Conservation (phyloP, 495 filamentous ascomycete species). For the Penicillium macrosclerotiorum region DNA sequence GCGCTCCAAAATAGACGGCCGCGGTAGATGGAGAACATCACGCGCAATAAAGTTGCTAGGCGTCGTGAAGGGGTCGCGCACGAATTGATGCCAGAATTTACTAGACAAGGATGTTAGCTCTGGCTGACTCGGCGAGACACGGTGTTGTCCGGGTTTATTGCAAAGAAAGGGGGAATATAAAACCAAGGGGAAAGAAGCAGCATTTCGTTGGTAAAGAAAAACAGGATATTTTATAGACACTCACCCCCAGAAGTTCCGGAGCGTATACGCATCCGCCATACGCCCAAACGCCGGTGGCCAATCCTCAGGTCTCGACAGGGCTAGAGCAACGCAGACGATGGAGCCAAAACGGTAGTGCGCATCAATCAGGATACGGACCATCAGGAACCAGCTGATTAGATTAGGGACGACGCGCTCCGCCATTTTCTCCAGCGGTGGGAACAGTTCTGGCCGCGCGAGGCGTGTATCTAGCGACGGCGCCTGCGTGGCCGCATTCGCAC, state of each 20-base stretch:
- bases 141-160: too few species aligned
- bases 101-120: conserved; percentile 11
- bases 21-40: conserved; percentile 24
- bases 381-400: conserved; percentile 12
- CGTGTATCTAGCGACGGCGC: background rate
- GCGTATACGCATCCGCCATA: conserved; percentile 30
- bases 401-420: conserved; percentile 1
- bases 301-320: conserved; percentile 10
- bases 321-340: conserved; percentile 13
- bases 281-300: conserved; percentile 35
- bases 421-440: conserved; percentile 9
- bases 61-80: conserved; percentile 29
- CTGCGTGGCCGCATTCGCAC: background rate
- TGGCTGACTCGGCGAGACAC: too few species aligned
- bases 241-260: conserved; percentile 34
- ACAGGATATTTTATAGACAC: too few species aligned
- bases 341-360: conserved; percentile 12
- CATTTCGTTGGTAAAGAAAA: too few species aligned
- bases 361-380: conserved; percentile 12
- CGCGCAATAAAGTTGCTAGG: conserved; percentile 27
- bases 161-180: background rate
- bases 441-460: conserved; percentile 1
- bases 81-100: conserved; percentile 42
- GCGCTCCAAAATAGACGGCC: conserved; percentile 25
- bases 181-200: background rate